These are phyloP conservation scores for Pseudevernia furfuracea DNA, from an alignment of 495 filamentous ascomycete species.

Conservation along the genomic window DNA sequence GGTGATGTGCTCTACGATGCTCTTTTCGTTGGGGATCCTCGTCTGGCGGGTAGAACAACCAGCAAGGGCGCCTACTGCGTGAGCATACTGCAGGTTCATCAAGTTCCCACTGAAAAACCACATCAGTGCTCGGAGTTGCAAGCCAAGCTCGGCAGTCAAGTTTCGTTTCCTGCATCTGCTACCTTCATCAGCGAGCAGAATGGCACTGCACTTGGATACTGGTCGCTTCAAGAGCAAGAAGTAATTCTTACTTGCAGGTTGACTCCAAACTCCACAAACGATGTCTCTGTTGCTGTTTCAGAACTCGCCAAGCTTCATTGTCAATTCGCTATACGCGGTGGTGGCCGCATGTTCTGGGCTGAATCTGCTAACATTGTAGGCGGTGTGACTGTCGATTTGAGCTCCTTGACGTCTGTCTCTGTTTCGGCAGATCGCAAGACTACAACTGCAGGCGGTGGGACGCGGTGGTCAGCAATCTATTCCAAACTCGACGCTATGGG, in stretches of 20 bases:
- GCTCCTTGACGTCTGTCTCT: slow-evolving; percentile 21
- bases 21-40: not conserved
- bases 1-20: not conserved
- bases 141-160: not conserved
- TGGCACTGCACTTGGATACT: slow-evolving; percentile 9
- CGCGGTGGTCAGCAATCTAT: slow-evolving; percentile 19
- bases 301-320: slow-evolving; percentile 8
- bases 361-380: slow-evolving; percentile 30
- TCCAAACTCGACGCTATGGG: slow-evolving; percentile 36
- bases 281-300: slow-evolving; percentile 15
- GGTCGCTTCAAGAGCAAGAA: not conserved
- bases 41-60: not conserved
- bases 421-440: slow-evolving; percentile 12
- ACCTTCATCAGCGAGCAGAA: slow-evolving; percentile 12
- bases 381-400: slow-evolving; percentile 32
- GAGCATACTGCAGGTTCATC: not conserved
- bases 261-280: slow-evolving; percentile 7
- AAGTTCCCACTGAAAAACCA: not conserved
- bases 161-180: slow-evolving; percentile 11
- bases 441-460: slow-evolving; percentile 16
- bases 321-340: slow-evolving; percentile 32
- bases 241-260: slow-evolving; percentile 11
- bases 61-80: not conserved
- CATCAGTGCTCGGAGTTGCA: slow-evolving; percentile 5
- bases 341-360: slow-evolving; percentile 27